Evolutionary conservation across 331 rosid species (phyloP), one percentile per base, ranked within the genome.

Genomic region (Malus hybrid): DNA sequence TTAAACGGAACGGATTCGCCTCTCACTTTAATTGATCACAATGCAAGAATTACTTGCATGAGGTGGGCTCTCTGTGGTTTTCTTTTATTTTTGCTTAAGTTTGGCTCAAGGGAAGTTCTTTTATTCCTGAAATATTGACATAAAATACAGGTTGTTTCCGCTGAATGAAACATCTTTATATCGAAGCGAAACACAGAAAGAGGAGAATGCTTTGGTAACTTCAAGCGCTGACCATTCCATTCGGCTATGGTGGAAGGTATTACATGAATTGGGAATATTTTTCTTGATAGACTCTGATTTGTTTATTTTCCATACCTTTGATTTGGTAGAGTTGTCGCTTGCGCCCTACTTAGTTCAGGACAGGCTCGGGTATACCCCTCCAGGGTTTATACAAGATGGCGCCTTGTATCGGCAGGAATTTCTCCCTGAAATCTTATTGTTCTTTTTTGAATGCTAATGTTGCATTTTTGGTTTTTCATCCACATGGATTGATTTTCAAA

Each of bases 231-330:
- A 93, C 76, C 97, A 68, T 78, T 77, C 96, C 56, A 88, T 91
- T 79, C 88, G 96, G 24, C 63, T 93, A 28, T 93, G 97, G 96
- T 78, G 86, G 93, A 91, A 89, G 98, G 97, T 93, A 89, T 32
- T 58, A 4, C 69, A 34, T 80, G 70, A 57, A 20, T 52, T 63
- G 42, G 65, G n/a, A n/a, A 50, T 74, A 8, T 72, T 32, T 69
- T 12, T 55, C 11, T 39, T 0, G 44, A 34, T 26, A 39, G 34
- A 52, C 63, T 36, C 30, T 20, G 11, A 18, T 52, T 20, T 29
- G n/a, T 30, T 39, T 10, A 34, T 28, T 63, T 73, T 24, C 20
- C 42, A 3, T 22, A 79, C 71, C 39, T 29, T 52, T 32, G 28
- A 28, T 39, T 75, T 39, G 46, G 12, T 39, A 39, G 46, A 39